A percentile compares a stretch with the other conserved stretches of the same genome.
phyloP scores from a whole-genome alignment of 768 basidiomycete species.

The Sarcomyxa edulis region DNA sequence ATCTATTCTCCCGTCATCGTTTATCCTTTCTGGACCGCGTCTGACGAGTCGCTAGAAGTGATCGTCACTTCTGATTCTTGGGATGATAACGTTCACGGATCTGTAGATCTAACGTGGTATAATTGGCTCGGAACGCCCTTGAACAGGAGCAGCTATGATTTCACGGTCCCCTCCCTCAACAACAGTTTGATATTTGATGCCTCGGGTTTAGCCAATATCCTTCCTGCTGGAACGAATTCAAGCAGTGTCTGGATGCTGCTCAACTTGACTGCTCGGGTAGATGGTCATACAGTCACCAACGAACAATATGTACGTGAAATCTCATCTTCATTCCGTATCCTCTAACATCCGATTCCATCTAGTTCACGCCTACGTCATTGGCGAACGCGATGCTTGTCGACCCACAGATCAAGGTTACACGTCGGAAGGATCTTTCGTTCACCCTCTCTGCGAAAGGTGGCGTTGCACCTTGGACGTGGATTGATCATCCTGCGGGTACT shows the following conservation, averaged over 20 bases:
- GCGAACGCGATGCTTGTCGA: constrained; percentile 42
- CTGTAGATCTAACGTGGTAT: constrained; percentile 51
- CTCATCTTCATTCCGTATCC: constrained; percentile 1
- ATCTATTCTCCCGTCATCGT: constrained; percentile 43
- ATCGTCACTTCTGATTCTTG: constrained; percentile 46
- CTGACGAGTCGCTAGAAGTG: constrained; percentile 42
- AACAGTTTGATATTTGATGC: constrained; percentile 38
- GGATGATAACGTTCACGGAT: constrained; percentile 39
- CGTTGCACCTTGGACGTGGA: constrained; percentile 54
- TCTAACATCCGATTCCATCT: constrained; percentile 1
- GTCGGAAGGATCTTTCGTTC: constrained; percentile 33
- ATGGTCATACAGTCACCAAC: constrained; percentile 35
- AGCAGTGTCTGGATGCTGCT: constrained; percentile 47
- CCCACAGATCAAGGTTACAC: constrained; percentile 36
- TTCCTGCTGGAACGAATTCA: constrained; percentile 34
- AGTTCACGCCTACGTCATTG: constrained; percentile 52
- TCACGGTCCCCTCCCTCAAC: constrained; percentile 44
- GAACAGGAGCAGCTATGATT: constrained; percentile 28
- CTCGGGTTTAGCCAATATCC: constrained; percentile 35
- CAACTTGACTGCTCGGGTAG: constrained; percentile 41
- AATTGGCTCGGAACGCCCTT: constrained; percentile 44
- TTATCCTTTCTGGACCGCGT: constrained; percentile 54
- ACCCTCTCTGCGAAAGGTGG: constrained; percentile 48
- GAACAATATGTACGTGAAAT: constrained; percentile 43
- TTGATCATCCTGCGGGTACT: constrained; percentile 52